Base-by-base conservation (phyloP, 2,329 filamentous ascomycete species). In the Talaromyces pinophilus region DNA sequence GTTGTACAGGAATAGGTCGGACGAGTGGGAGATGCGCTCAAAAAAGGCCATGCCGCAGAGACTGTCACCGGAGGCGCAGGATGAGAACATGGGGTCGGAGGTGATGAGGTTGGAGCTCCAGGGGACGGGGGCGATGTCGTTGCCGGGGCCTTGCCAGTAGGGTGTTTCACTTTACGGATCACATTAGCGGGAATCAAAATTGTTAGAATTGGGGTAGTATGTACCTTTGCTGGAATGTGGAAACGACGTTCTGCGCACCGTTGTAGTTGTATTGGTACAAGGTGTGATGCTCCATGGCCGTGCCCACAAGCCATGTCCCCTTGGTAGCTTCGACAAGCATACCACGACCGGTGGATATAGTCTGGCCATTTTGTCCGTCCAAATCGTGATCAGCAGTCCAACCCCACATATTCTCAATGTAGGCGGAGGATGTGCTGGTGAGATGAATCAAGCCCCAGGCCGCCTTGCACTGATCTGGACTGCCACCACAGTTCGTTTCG, bases 211-310 rank as follows among this genome's bases (percentile, higher is more conserved):
- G 17, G 40, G 40, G 40, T 6, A 5, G 8, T 17, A 35, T 17
- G 4, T 65, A 65, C 65, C 65, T 67, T 74, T 87, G 69, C 48
- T 70, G 67, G n/a, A 68, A 64, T 8, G 80, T 80, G 15, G 84
- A 77, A 63, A 84, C 78, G 8, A 87, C 80, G 67, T 85, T 85
- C 63, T 77, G 72, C 0, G 85, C 84, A 42, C 77, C 77, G 67
- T 81, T 75, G 66, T 86, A 76, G 59, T 84, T 81, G 72, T 85
- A 84, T 69, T 86, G 82, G 73, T 87, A 87, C 40, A 87, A 73
- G 5, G 80, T 77, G 75, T 82, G 83, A 72, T 87, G 85, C 72
- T 87, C 85, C 30, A 81, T 82, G 0, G 80, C 80, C 2, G 82
- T 84, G 33, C 83, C 84, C 59, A 83, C 76, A 42, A 87, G 75